phyloP scores from a whole-genome alignment of 2,329 filamentous ascomycete species.

The Rutstroemia sp. region DNA sequence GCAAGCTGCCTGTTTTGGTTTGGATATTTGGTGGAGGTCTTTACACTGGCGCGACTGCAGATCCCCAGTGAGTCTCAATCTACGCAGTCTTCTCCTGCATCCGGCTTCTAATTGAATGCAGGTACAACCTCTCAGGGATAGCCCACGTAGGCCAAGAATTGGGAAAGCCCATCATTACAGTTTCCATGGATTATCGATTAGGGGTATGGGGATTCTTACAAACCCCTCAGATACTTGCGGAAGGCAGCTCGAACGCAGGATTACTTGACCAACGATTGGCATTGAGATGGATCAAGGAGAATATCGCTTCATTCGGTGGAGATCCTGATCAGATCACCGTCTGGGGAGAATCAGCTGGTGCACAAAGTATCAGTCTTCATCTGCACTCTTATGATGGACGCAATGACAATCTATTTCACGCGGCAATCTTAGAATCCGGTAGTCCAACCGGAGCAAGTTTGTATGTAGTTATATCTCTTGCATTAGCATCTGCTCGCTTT shows the following conservation, averaged over 20 bases:
- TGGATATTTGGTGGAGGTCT: conserved; percentile 57
- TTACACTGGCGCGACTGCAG: conserved; percentile 40
- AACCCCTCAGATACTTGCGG: conserved; percentile 42
- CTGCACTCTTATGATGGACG: conserved; percentile 47
- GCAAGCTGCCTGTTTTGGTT: conserved; percentile 35
- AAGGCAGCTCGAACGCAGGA: conserved; percentile 57
- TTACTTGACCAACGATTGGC: conserved; percentile 52
- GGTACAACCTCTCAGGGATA: conserved; percentile 58
- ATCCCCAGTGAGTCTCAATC: conserved; percentile 34
- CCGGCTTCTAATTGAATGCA: not conserved
- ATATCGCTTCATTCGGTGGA: conserved; percentile 40
- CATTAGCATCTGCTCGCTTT: not conserved
- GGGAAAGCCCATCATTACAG: conserved; percentile 43
- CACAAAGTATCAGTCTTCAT: conserved; percentile 49
- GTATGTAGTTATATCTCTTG: not conserved
- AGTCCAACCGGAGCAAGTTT: conserved; percentile 20
- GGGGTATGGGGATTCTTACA: conserved; percentile 61
- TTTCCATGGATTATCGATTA: conserved; percentile 55
- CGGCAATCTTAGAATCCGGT: conserved; percentile 47
- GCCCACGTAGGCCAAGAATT: conserved; percentile 46
- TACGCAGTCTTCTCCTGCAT: no score
- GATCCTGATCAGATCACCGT: conserved; percentile 33
- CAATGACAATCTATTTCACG: conserved; percentile 47
- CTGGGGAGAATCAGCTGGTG: conserved; percentile 39
- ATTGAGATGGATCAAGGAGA: conserved; percentile 50